These are phyloP conservation scores for Annulohypoxylon truncatum DNA, from an alignment of 2,329 filamentous ascomycete species.

Conservation along the genomic window DNA sequence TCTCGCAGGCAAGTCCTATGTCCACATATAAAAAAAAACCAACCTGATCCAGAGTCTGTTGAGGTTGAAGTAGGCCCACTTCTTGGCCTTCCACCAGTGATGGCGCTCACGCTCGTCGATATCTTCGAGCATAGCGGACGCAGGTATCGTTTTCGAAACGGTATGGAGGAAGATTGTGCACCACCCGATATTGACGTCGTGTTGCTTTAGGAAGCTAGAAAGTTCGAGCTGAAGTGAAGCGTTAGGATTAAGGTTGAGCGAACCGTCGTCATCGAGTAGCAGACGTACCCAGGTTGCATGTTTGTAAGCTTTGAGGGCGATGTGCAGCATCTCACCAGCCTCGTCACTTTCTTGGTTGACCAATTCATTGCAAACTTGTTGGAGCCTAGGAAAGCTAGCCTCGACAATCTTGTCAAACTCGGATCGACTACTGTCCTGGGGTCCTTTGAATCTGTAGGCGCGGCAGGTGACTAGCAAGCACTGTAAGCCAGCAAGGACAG, in stretches of 20 bases:
- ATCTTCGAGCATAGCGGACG: slow-evolving; percentile 81
- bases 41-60: slow-evolving; percentile 95
- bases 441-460: slow-evolving; percentile 91
- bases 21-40: slow-evolving; percentile 39
- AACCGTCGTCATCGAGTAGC: background rate
- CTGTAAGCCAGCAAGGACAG: slow-evolving; percentile 92
- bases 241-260: slow-evolving; percentile 27
- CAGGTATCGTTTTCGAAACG: slow-evolving; percentile 85
- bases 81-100: slow-evolving; percentile 99
- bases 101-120: slow-evolving; percentile 88
- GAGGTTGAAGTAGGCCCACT: slow-evolving; percentile 98
- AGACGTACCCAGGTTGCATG: slow-evolving; percentile 90
- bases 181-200: slow-evolving; percentile 90
- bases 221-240: slow-evolving; percentile 78
- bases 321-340: slow-evolving; percentile 95
- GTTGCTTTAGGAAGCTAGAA: slow-evolving; percentile 78
- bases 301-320: slow-evolving; percentile 96
- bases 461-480: slow-evolving; percentile 95
- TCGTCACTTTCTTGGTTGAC: slow-evolving; percentile 93
- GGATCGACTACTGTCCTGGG: slow-evolving; percentile 77
- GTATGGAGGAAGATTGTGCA: slow-evolving; percentile 94
- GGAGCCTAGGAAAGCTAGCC: slow-evolving; percentile 86
- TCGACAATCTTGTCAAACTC: slow-evolving; percentile 97
- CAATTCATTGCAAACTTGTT: slow-evolving; percentile 87
- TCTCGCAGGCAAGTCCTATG: slow-evolving; percentile 18